Base-by-base conservation (phyloP, 192 early-diverging fungal genomes). In the Backusella morwellensis region DNA sequence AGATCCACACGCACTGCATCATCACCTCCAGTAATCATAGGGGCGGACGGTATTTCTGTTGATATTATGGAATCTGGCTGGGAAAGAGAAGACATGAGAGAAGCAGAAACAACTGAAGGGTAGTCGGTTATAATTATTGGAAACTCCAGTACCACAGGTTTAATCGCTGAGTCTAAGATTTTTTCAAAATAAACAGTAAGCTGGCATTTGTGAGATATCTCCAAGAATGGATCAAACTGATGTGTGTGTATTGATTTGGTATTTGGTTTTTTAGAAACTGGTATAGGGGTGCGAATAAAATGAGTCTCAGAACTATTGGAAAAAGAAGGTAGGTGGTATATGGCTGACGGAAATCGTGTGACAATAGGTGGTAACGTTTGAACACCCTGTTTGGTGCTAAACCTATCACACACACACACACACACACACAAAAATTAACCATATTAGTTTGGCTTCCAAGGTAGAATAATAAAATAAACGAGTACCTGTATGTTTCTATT, bases 41-140 rank as follows among this genome's bases (percentile, higher is more conserved):
- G 8, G 9, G 63, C 21, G 7, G 66, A 4, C 29, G 34, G 42
- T 8, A 40, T 21, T 23, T 42, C 26, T 35, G 72, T 21, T 36
- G 70, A n/a, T 17, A 40, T 41, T 11, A 23, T 12, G 11, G 44
- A 11, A 54, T 56, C 54, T 26, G 35, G 56, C 34, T 36, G 36
- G 44, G 77, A 72, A 15, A 47, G 15, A 56, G 41, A 29, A 23
- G 68, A 56, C 6, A 29, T 41, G 35, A 72, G 26, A 11, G 50
- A 70, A 35, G 21, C 50, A 35, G 41, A 38, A 19, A 50, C 21
- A 50, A 21, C 35, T 29, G 47, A 35, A 21, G 81, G 81, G 29
- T 70, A 76, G n/a, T 83, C 75, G 3, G 81, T 83, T 26, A 83
- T 66, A 38, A 83, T 83, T 14, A 83, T 79, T 4, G 81, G 81